Percentiles rank a stretch among this genome's conserved stretches.
These are phyloP conservation scores for Aspergillus niger DNA, from an alignment of 2,329 filamentous ascomycete species.

Conservation along the genomic window DNA sequence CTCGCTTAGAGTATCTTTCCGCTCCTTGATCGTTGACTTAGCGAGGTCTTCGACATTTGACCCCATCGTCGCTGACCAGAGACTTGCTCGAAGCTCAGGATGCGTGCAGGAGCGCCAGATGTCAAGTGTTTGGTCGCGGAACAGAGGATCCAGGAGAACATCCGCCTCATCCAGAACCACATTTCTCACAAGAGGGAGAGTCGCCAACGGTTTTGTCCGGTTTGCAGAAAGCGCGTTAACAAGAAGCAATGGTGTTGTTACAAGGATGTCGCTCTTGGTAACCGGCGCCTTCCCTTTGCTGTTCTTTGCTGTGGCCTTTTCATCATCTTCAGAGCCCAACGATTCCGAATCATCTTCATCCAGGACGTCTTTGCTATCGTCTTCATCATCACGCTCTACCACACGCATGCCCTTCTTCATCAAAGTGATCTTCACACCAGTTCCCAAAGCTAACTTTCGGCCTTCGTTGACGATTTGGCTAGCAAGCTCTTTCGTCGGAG, in stretches of 20 bases:
- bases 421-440: constrained; percentile 74
- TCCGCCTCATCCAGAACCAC: constrained; percentile 93
- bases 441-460: constrained; percentile 75
- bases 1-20: constrained; percentile 39
- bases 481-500: constrained; percentile 78
- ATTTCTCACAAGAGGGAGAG: constrained; percentile 68
- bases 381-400: constrained; percentile 48
- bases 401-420: constrained; percentile 85
- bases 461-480: constrained; percentile 82
- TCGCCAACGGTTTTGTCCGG: constrained; percentile 45
- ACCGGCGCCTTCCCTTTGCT: constrained; percentile 46
- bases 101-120: constrained; percentile 81
- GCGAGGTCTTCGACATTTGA: constrained; percentile 85
- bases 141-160: constrained; percentile 86
- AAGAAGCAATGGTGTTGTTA: constrained; percentile 77
- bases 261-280: constrained; percentile 75
- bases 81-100: constrained; percentile 69
- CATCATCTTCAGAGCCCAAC: constrained; percentile 43
- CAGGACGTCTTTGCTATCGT: constrained; percentile 41
- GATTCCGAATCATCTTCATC: constrained; percentile 42
- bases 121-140: constrained; percentile 81
- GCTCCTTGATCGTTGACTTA: constrained; percentile 64
- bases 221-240: constrained; percentile 68
- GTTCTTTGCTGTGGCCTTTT: constrained; percentile 28
- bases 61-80: constrained; percentile 97